A percentile compares a stretch with the other conserved stretches of the same genome.
phyloP scores from a whole-genome alignment of 2,329 filamentous ascomycete genomes.

The Aureobasidium musti region DNA sequence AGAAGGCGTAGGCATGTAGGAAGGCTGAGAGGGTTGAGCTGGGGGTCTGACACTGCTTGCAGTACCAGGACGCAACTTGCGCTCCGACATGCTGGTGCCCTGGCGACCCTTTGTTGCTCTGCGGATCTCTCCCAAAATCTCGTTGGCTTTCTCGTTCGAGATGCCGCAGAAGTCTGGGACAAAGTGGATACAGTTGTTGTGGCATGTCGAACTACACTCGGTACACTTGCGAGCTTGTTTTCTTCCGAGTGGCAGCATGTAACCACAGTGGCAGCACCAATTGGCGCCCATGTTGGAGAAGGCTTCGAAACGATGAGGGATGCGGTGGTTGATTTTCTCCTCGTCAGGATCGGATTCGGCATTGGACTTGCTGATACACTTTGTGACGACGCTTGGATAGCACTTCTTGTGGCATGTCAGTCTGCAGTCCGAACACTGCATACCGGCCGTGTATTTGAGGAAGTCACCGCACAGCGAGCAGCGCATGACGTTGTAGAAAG shows the following conservation, averaged over 20 bases:
- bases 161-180: slow-evolving; percentile 99
- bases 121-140: slow-evolving; percentile 85
- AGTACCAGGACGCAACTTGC: slow-evolving; percentile 62
- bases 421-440: slow-evolving; percentile 99
- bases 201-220: slow-evolving; percentile 91
- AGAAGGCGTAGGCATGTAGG: slow-evolving; percentile 36
- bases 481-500: slow-evolving; percentile 99
- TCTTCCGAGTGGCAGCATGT: slow-evolving; percentile 89
- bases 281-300: slow-evolving; percentile 98
- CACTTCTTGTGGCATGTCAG: slow-evolving; percentile 99
- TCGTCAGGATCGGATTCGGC: slow-evolving; percentile 98
- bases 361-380: slow-evolving; percentile 99
- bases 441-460: slow-evolving; percentile 96
- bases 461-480: slow-evolving; percentile 97
- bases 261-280: slow-evolving; percentile 99
- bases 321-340: slow-evolving; percentile 99
- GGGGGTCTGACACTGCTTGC: slow-evolving; percentile 46
- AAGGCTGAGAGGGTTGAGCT: slow-evolving; percentile 44
- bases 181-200: slow-evolving; percentile 87
- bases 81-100: slow-evolving; percentile 60
- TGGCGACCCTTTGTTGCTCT: slow-evolving; percentile 69
- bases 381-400: slow-evolving; percentile 94
- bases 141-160: slow-evolving; percentile 96
- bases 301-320: slow-evolving; percentile 94
- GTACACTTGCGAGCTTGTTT: slow-evolving; percentile 93